Evolutionary conservation across 495 filamentous ascomycete genomes (phyloP).

Genomic region (Chaetomium fimeti): DNA sequence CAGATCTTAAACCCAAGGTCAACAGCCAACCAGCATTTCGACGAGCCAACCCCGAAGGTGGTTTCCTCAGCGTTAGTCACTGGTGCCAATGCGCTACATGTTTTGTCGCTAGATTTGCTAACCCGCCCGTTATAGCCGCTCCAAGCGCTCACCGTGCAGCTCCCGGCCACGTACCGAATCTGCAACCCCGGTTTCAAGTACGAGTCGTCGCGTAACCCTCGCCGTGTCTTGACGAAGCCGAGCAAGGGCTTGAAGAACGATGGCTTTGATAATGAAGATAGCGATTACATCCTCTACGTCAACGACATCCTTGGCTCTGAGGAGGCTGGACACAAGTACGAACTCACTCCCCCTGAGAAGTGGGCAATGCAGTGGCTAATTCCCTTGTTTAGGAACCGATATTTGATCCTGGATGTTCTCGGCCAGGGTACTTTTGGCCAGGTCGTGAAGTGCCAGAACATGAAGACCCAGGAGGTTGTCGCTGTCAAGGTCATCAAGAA

Average conservation of each 20-base stretch:
- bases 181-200: slow-evolving; percentile 99
- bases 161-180: slow-evolving; percentile 94
- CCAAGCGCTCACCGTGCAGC: slow-evolving; percentile 90
- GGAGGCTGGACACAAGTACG: slow-evolving; percentile 94
- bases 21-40: slow-evolving; percentile 87
- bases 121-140: slow-evolving; percentile 62
- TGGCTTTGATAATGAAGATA: slow-evolving; percentile 98
- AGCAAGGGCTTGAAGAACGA: slow-evolving; percentile 99
- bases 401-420: slow-evolving; percentile 95
- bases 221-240: slow-evolving; percentile 96
- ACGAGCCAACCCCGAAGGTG: slow-evolving; percentile 93
- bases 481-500: slow-evolving; percentile 99
- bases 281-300: slow-evolving; percentile 98
- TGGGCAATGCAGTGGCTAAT: slow-evolving; percentile 25
- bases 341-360: slow-evolving; percentile 17
- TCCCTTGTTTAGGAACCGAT: slow-evolving; percentile 71
- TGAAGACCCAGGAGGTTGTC: slow-evolving; percentile 97
- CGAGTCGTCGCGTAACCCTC: slow-evolving; percentile 96
- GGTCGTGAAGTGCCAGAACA: slow-evolving; percentile 98
- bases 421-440: slow-evolving; percentile 99
- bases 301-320: slow-evolving; percentile 98
- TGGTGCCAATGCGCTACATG: slow-evolving; percentile 1
- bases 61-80: slow-evolving; percentile 89
- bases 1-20: slow-evolving; percentile 77
- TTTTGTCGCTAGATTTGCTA: slow-evolving; percentile 3